These are phyloP conservation scores for Exophiala sp. DNA, from an alignment of 2,329 filamentous ascomycete species.

Conservation along the genomic window DNA sequence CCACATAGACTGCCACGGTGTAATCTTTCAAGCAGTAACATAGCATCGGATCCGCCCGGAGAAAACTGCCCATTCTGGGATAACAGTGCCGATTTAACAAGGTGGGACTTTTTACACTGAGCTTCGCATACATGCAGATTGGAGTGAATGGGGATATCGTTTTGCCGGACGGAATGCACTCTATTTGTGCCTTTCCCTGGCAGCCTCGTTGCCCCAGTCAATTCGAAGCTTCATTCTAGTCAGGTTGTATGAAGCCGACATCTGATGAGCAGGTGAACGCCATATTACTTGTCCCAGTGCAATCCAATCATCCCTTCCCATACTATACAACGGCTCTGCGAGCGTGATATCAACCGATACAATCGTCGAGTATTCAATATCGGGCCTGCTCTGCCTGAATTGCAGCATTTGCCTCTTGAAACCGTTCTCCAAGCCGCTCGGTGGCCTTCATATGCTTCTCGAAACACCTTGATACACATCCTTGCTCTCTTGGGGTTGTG, in stretches of 20 bases:
- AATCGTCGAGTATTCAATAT: slow-evolving; percentile 35
- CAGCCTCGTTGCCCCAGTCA: no score
- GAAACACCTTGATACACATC: slow-evolving; percentile 90
- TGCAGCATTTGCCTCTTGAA: slow-evolving; percentile 67
- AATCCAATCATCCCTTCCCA: neutral
- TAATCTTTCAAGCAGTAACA: no score
- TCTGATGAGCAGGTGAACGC: no score
- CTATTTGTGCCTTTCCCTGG: no score
- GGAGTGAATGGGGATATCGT: no score
- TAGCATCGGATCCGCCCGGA: slow-evolving; percentile 1
- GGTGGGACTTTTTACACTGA: neutral
- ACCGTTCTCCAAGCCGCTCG: slow-evolving; percentile 84
- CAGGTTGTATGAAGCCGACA: no score
- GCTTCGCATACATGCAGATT: neutral
- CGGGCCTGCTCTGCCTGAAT: slow-evolving; percentile 54
- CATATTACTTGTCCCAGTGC: no score
- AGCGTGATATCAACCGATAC: neutral
- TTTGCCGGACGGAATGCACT: no score
- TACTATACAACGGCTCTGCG: neutral
- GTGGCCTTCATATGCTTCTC: slow-evolving; percentile 92
- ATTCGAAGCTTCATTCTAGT: no score
- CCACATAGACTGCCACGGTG: no score
- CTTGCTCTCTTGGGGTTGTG: slow-evolving; percentile 77
- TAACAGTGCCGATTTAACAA: neutral
- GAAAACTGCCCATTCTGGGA: slow-evolving; percentile 7